Percentiles rank a stretch among this genome's conserved stretches.
Evolutionary conservation across 2,329 filamentous ascomycete species (phyloP).

Genomic region (Ceratocystis papillata): DNA sequence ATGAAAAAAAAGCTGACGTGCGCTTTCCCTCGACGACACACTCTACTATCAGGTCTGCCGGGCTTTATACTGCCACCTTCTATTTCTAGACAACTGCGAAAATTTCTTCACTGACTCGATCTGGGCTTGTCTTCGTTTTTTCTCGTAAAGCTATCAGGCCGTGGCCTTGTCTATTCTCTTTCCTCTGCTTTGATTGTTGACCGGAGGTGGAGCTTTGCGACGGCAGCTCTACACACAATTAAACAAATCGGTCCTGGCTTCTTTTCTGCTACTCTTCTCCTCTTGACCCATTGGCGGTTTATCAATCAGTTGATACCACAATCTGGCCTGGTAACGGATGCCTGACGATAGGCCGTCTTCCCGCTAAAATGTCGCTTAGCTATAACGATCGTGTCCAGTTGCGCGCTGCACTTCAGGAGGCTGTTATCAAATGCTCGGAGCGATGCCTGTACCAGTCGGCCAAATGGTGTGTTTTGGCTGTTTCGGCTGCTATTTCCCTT

Average conservation of each 20-base stretch:
- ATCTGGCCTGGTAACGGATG: not conserved
- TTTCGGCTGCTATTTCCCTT: constrained; percentile 16
- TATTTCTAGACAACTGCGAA: not conserved
- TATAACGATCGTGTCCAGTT: constrained; percentile 21
- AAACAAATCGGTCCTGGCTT: not conserved
- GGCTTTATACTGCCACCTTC: not conserved
- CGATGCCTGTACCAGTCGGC: constrained; percentile 90
- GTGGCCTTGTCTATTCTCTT: not conserved
- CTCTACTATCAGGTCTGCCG: not conserved
- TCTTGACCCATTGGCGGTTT: not conserved
- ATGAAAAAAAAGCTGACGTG: constrained; percentile 1
- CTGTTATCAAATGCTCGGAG: constrained; percentile 83
- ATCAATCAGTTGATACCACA: not conserved
- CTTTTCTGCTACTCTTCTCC: not conserved
- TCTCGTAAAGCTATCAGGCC: not conserved
- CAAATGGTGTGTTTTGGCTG: constrained; percentile 63
- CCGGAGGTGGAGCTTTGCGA: not conserved
- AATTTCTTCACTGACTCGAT: not conserved
- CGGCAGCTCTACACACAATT: not conserved
- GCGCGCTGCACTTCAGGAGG: constrained; percentile 66
- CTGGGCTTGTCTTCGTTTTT: not conserved
- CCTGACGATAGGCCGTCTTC: not conserved
- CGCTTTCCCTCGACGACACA: not conserved
- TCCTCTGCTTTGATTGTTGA: not conserved
- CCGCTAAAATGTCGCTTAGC: constrained; percentile 21